Evolutionary conservation across 768 basidiomycete species (phyloP), one percentile per base, ranked within the genome.

Genomic region (Bullera alba): DNA sequence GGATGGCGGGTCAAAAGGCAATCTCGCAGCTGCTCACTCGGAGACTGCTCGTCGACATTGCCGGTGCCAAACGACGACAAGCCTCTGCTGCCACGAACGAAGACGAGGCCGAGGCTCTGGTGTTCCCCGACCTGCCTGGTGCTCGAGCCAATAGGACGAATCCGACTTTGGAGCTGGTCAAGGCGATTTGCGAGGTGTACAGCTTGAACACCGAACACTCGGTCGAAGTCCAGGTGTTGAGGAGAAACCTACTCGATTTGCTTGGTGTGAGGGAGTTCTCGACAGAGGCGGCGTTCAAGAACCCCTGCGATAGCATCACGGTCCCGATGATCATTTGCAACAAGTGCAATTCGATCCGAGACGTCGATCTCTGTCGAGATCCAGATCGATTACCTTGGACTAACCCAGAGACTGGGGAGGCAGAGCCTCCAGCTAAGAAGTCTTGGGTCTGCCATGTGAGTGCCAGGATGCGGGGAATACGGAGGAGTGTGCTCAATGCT

Each of bases 321-420:
- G 72, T 97, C 23, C 76, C 83, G 37, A 87, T 87, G 68, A 85
- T 96, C 30, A 86, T 92, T 26, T 96, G 93, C 69, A 81, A 80
- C 35, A 80, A 83, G 62, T 97, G 87, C 73, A 91, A 90, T 69
- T 74, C 77, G 14, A 78, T 91, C 53, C 81, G 86, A 2, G 90
- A 93, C 69, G 87, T 99, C 63, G 95, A 99, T 71, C 86, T 99
- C 64, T 96, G 93, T 69, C 81, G 93, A 15, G 93, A 97, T 73
- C 79, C 82, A 10, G 86, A 89, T 51, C 77, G 95, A 34, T 76
- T 88, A 36, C 83, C 87, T 4, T 54, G 58, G 42, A 58, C 72
- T 12, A 73, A 72, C 44, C 57, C 50, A 5, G 60, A 54, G 21
- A 58, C 34, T 6, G 50, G 57, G 23, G 67, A 61, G 45, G 48